Evolutionary conservation across 2,329 filamentous ascomycete genomes (phyloP).

Genomic region (Diaporthe destruens): DNA sequence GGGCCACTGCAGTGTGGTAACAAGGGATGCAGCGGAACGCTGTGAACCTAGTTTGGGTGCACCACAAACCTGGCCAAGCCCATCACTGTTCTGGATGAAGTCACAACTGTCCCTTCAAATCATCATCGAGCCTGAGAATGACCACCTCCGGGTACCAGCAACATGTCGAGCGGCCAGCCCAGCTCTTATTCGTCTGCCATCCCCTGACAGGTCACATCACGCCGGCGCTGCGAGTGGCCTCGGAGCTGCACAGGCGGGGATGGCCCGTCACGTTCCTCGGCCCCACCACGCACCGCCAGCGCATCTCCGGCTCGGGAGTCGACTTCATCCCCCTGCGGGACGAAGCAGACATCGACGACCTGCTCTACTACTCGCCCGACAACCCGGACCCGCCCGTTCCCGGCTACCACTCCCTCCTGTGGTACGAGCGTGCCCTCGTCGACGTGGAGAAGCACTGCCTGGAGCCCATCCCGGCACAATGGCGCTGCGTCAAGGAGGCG

Average conservation of each 20-base stretch:
- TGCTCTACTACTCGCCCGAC: constrained; percentile 47
- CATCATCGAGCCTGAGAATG: constrained; percentile 3
- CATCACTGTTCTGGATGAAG: too few relatives aligned
- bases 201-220: constrained; percentile 54
- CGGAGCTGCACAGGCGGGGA: constrained; percentile 47
- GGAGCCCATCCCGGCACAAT: constrained; percentile 51
- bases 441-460: constrained; percentile 51
- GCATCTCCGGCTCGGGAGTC: constrained; percentile 51
- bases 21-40: constrained; percentile 1
- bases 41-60: not conserved
- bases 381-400: constrained; percentile 44
- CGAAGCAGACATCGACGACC: constrained; percentile 52
- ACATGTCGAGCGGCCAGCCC: constrained; percentile 31
- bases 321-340: constrained; percentile 51
- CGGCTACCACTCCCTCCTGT: constrained; percentile 45
- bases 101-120: not conserved
- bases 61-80: not conserved
- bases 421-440: constrained; percentile 50
- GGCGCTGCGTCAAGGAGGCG: constrained; percentile 49
- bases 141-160: not conserved
- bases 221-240: constrained; percentile 52
- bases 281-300: constrained; percentile 51
- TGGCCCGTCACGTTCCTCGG: constrained; percentile 53
- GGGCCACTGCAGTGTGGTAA: too few relatives aligned
- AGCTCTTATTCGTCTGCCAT: constrained; percentile 52